Base-by-base conservation (phyloP, 495 filamentous ascomycete species). In the Annulohypoxylon maeteangense region DNA sequence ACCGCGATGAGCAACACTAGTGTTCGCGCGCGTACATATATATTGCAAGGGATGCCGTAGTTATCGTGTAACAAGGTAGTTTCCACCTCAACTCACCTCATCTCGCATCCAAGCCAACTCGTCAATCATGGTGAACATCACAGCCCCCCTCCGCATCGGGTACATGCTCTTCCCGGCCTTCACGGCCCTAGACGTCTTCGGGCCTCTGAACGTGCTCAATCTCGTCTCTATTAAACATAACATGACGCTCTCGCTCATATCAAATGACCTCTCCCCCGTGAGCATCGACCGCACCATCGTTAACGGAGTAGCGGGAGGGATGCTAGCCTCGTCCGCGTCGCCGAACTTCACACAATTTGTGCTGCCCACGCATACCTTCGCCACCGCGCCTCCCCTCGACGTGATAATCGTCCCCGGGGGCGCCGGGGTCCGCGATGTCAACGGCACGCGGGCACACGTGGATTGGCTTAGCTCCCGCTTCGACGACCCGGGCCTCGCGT, bases 381-480 rank as follows among this genome's bases (percentile, higher is more conserved):
- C 55, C 8, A 75, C 59, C n/a, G 74, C 80, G 1, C 83, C 85
- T 0, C 73, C 72, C 18, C 67, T 90, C 3, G 89, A 92, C 45
- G 84, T 90, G 7, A 79, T 91, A 7, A 72, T 91, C 53, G 76
- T 92, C 1, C 90, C 88, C 0, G 89, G 90, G 0, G 90, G 90
- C 1, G 14, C 74, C 0, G 89, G 89, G 6, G 78, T 79, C 0
- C 82, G 85, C 5, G 61, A 76, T 38, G 22, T 71, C 11, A 29
- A 55, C 29, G 36, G 22, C 27, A 74, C 68, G 31, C 58, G 54
- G 29, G 53, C 64, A 11, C 47, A 68, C 53, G 72, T 71, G 20
- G 64, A 65, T 48, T 75, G 68, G 68, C 54, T 75, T 14, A 14
- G 38, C 7, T 7, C 7, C 1, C 72, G 68, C 18, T 29, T 63